Base-by-base conservation (phyloP, 2,329 filamentous ascomycete genomes). In the Corinectria fuckeliana region DNA sequence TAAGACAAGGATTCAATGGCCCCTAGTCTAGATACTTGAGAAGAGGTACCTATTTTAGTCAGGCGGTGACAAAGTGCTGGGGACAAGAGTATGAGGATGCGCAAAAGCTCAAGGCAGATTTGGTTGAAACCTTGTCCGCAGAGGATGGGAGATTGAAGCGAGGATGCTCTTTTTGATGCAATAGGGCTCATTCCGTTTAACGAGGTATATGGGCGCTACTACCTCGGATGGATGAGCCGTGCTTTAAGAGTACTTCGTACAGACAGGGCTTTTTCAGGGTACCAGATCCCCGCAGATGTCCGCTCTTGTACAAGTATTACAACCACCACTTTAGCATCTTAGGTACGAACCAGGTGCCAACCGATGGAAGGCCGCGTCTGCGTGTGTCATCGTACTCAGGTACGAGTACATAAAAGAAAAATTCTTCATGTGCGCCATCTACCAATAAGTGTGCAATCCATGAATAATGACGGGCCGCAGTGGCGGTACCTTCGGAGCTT, bases 401-500 rank as follows among this genome's bases (percentile, higher is more conserved):
- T 39, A 30, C 14, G 36, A 52, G 36, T 30, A n/a, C n/a, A n/a
- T n/a, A 30, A 42, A 23, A 48, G 45, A 49, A 58, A 52, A 41
- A 54, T 50, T 67, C 56, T 59, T 56, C 51, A 56, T 39, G 38
- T 53, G 50, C 55, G 45, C 50, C 56, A 50, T 50, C n/a, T 16
- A n/a, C n/a, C 8, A 13, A 41, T 42, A 34, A 32, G 41, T 58
- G 39, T 39, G 47, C 49, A 48, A 32, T 52, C 39, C 39, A 41
- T 58, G 47, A 47, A 49, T 50, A 34, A 56, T 38, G 41, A 48
- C 30, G 34, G 34, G 34, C 39, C 56, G 39, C 45, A 18, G 60
- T 65, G 55, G 58, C 62, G 55, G 57, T 47, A 39, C 34, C 32
- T 41, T 49, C 56, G 63, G 60, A 58, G 58, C 50, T 60, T n/a